Percentiles rank a stretch among this genome's conserved stretches.
These are phyloP conservation scores for Ophiostoma pallidulum DNA, from an alignment of 2,329 filamentous ascomycete genomes.

Conservation along the genomic window DNA sequence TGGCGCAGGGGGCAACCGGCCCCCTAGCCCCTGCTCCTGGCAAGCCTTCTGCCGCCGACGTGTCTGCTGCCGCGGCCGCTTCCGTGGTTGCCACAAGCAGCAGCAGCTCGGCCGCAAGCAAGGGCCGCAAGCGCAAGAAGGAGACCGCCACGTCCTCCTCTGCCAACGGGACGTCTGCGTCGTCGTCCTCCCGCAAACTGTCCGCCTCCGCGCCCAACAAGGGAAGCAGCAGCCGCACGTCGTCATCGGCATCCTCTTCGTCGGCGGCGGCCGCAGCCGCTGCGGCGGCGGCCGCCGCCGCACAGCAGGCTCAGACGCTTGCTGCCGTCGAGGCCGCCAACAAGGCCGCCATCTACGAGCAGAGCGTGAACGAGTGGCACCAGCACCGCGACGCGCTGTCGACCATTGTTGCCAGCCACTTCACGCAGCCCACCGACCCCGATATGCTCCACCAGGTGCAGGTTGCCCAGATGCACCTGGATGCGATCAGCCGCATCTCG, in stretches of 20 bases:
- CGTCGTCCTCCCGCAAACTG: slow-evolving; percentile 20
- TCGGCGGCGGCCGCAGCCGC: too few relatives aligned
- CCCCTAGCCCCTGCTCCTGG: slow-evolving; percentile 11
- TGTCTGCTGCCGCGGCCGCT: too few relatives aligned
- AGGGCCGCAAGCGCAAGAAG: slow-evolving; percentile 51
- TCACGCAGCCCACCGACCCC: slow-evolving; percentile 40
- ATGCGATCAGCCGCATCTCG: slow-evolving; percentile 43
- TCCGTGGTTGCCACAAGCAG: too few relatives aligned
- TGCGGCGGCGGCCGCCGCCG: too few relatives aligned
- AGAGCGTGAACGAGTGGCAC: slow-evolving; percentile 45
- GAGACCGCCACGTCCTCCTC: slow-evolving; percentile 33
- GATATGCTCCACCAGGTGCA: slow-evolving; percentile 45
- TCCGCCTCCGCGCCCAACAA: slow-evolving; percentile 16
- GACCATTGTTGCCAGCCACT: slow-evolving; percentile 40
- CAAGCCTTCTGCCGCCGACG: neutral
- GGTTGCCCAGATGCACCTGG: slow-evolving; percentile 40
- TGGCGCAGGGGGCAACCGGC: too few relatives aligned
- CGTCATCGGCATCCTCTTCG: neutral
- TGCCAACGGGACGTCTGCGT: slow-evolving; percentile 21
- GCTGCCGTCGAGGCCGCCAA: neutral
- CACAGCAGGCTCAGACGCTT: neutral
- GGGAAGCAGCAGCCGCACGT: slow-evolving; percentile 21
- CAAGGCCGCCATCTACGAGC: slow-evolving; percentile 28
- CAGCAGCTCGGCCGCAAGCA: slow-evolving; percentile 28
- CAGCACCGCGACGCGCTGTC: slow-evolving; percentile 56